phyloP scores from a whole-genome alignment of 73 alveolate species.

The Paramecium biaurelia region DNA sequence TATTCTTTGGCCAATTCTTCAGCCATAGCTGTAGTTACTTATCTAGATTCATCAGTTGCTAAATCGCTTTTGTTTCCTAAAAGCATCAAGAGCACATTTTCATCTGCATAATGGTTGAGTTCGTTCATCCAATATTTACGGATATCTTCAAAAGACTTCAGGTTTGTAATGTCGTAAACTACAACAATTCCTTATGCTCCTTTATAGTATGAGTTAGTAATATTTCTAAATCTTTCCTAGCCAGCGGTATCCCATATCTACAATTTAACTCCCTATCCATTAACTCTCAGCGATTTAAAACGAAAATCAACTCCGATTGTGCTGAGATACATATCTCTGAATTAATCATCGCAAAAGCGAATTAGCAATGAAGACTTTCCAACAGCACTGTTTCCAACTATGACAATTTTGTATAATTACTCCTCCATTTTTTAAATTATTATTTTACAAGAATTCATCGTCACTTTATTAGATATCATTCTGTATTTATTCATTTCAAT shows the following conservation, averaged over 20 bases:
- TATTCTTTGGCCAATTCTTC: conserved; percentile 46
- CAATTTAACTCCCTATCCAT: conserved; percentile 67
- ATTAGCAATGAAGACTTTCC: conserved; percentile 79
- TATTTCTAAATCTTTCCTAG: conserved; percentile 57
- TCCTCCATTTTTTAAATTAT: conserved; percentile 70
- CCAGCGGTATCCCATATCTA: conserved; percentile 73
- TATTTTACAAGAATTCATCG: conserved; percentile 34
- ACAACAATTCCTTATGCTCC: conserved; percentile 53
- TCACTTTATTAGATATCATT: not conserved
- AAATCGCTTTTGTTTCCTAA: conserved; percentile 69
- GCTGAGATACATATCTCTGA: conserved; percentile 69
- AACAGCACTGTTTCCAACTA: conserved; percentile 75
- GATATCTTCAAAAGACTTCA: conserved; percentile 56
- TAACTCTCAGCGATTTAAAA: conserved; percentile 71
- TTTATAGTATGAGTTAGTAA: conserved; percentile 49
- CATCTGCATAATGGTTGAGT: conserved; percentile 54
- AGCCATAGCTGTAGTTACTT: conserved; percentile 53
- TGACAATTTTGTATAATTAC: conserved; percentile 62
- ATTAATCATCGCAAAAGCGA: conserved; percentile 73
- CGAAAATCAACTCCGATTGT: conserved; percentile 90
- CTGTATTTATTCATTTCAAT: not conserved
- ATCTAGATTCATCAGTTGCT: conserved; percentile 39
- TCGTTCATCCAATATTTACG: conserved; percentile 66
- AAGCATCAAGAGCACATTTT: conserved; percentile 40
- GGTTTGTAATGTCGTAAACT: conserved; percentile 64